Evolutionary conservation across 768 basidiomycete species (phyloP).

Genomic region (Tulasnella sp.): DNA sequence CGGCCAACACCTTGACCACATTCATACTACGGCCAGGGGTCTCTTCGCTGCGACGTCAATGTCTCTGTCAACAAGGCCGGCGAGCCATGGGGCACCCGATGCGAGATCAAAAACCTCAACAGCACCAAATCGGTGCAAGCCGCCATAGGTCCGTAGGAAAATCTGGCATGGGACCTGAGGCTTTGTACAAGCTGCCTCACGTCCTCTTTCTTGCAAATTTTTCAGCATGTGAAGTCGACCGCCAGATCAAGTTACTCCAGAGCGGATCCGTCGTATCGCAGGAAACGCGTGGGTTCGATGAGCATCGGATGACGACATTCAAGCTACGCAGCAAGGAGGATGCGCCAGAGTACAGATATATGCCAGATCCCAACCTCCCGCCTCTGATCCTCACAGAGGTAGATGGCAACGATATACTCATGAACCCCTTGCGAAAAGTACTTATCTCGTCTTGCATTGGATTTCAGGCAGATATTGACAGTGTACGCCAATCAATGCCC

Average conservation of each 20-base stretch:
- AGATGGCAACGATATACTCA: too few relatives aligned
- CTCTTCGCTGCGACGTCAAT: slow-evolving; percentile 89
- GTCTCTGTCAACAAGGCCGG: slow-evolving; percentile 72
- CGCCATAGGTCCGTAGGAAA: slow-evolving; percentile 59
- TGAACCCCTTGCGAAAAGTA: slow-evolving; percentile 28
- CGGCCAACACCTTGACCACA: not conserved
- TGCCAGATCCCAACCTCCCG: slow-evolving; percentile 94
- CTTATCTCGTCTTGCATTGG: slow-evolving; percentile 27
- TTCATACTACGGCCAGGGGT: slow-evolving; percentile 60
- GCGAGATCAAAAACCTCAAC: slow-evolving; percentile 96
- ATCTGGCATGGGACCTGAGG: not conserved
- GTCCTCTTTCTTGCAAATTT: too few relatives aligned
- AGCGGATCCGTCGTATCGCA: slow-evolving; percentile 42
- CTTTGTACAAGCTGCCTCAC: not conserved
- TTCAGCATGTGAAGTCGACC: slow-evolving; percentile 65
- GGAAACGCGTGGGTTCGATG: slow-evolving; percentile 88
- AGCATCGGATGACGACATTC: slow-evolving; percentile 69
- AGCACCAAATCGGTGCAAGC: slow-evolving; percentile 73
- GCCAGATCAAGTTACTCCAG: slow-evolving; percentile 56
- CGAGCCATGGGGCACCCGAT: slow-evolving; percentile 57
- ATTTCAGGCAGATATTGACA: slow-evolving; percentile 50
- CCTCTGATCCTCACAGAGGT: slow-evolving; percentile 37
- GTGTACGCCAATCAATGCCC: slow-evolving; percentile 47
- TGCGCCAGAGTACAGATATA: slow-evolving; percentile 91
- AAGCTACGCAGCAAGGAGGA: slow-evolving; percentile 81